Evolutionary conservation across 2,329 filamentous ascomycete genomes (phyloP).

Genomic region (Fusarium protoensiforme): DNA sequence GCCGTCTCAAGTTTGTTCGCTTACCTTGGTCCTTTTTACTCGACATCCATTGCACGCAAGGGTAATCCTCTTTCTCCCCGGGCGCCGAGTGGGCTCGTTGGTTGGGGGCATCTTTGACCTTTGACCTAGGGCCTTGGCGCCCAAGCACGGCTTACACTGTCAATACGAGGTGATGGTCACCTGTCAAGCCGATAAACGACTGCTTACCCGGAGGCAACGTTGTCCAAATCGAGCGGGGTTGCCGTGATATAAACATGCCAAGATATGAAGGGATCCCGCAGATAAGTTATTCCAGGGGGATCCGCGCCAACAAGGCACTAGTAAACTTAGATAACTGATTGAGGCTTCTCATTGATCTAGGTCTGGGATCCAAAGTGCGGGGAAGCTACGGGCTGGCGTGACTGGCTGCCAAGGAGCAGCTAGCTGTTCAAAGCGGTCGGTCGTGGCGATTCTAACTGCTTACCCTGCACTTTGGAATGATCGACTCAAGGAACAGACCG

Average conservation of each 20-base stretch:
- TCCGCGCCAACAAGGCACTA: background rate
- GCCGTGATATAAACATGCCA: background rate
- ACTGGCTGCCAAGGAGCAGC: background rate
- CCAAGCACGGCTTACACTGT: background rate
- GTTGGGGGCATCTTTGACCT: background rate
- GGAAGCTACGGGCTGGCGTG: background rate
- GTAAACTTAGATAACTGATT: background rate
- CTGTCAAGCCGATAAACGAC: background rate
- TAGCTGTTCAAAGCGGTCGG: background rate
- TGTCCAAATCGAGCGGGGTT: background rate
- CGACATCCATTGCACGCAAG: slow-evolving; percentile 23
- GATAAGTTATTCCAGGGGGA: background rate
- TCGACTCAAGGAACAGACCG: background rate
- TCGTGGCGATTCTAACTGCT: background rate
- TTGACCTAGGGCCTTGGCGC: background rate
- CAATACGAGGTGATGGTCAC: background rate
- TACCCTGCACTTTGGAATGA: background rate
- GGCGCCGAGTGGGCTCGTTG: background rate
- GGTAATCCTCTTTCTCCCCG: slow-evolving; percentile 9
- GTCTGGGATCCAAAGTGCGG: background rate
- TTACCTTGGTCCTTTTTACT: slow-evolving; percentile 13
- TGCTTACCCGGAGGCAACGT: background rate
- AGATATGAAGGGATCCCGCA: background rate
- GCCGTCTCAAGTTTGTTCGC: background rate
- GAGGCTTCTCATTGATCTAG: background rate